Conservation (phyloP, 2,329 filamentous ascomycete species). For the Magnaporthales sp. region DNA sequence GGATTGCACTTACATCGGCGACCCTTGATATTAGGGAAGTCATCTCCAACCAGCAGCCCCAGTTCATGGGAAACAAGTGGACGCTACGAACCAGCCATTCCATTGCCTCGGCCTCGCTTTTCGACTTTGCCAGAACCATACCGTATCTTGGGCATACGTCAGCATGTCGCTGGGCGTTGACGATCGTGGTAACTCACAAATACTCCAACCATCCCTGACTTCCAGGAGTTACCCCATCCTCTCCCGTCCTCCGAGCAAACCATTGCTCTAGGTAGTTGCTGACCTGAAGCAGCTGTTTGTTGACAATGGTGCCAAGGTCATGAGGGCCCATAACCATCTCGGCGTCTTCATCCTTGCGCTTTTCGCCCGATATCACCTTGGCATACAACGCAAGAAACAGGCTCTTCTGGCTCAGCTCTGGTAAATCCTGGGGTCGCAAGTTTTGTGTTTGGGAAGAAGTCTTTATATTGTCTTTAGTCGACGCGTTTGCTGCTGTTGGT, state of each 20-base stretch:
- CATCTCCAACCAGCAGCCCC: constrained; percentile 94
- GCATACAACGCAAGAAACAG: constrained; percentile 89
- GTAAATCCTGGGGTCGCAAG: constrained; percentile 25
- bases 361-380: constrained; percentile 88
- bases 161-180: background rate
- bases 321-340: constrained; percentile 96
- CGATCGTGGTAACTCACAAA: constrained; percentile 33
- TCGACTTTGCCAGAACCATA: constrained; percentile 80
- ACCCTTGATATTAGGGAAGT: constrained; percentile 68
- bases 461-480: background rate
- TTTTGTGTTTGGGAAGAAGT: background rate
- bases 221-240: constrained; percentile 49
- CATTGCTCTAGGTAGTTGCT: constrained; percentile 70
- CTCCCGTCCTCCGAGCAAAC: constrained; percentile 58
- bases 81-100: constrained; percentile 84
- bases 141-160: constrained; percentile 53
- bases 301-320: constrained; percentile 74
- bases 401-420: constrained; percentile 75
- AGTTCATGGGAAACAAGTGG: constrained; percentile 87
- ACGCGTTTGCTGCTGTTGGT: background rate
- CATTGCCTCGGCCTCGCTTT: constrained; percentile 79
- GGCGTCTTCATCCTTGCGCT: constrained; percentile 89
- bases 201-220: constrained; percentile 94
- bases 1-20: constrained; percentile 61
- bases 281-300: constrained; percentile 74